Evolutionary conservation across 345 rosid genomes (phyloP), one percentile per base, ranked within the genome.

Genomic region (Stellera chamaejasme): DNA sequence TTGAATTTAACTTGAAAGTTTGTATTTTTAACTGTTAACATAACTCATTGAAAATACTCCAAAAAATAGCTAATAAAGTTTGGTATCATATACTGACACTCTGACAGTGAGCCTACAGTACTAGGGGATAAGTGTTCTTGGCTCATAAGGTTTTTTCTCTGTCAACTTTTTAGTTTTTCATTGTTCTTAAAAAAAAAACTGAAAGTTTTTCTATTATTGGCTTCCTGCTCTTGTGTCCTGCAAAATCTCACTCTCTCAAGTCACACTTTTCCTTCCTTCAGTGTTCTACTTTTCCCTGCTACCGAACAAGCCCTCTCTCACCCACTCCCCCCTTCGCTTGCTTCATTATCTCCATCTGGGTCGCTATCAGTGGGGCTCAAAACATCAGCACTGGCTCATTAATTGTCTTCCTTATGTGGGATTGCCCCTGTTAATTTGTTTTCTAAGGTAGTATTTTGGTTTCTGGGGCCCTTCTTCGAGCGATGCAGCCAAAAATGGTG

Each of bases 311-410:
- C 14, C 49, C 12, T 43, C 48, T 60, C 27, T 4, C 23, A 48
- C 27, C 52, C 46, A 48, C 13, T 48, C 23, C 7, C 39, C 23
- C 39, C 39, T 32, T 32, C 39, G 7, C 39, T 32, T 32, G 39
- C 39, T 32, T 32, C 39, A 32, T 32, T 32, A 32, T 32, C 39
- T 32, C 39, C 39, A 32, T 32, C 39, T 32, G 39, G 39, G 39
- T 56, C 49, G 19, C 43, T 56, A 25, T 45, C 60, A n/a, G 50
- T 45, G 46, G 53, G 23, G 36, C 36, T 58, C 32, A 25, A n/a
- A 46, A 16, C 62, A 32, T 16, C 16, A 3, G 2, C 27, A 27
- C 45, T 10, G 14, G 26, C 14, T 28, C 27, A n/a, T 27, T n/a
- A 3, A n/a, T 25, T n/a, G 15, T 8, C 39, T 8, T 32, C 7